Evolutionary conservation across 2,329 filamentous ascomycete species (phyloP).

Genomic region (Leptodontidium sp.): DNA sequence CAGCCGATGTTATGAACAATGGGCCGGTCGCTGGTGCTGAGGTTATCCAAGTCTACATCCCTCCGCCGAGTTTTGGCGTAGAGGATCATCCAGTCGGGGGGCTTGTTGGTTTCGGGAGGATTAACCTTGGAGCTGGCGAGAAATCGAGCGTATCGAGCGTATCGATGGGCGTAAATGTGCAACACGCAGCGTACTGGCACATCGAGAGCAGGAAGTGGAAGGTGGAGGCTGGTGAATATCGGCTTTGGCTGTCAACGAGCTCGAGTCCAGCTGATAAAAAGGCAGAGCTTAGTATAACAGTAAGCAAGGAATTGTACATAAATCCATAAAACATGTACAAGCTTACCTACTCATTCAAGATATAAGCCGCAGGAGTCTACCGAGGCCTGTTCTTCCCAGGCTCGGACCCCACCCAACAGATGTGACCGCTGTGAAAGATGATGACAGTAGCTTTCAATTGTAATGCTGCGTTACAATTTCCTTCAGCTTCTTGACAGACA

Average conservation of each 20-base stretch:
- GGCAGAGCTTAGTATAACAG: background rate
- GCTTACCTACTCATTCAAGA: too few species aligned
- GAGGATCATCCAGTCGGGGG: background rate
- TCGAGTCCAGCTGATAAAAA: conserved; percentile 3
- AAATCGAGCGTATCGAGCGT: background rate
- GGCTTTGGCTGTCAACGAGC: conserved; percentile 7
- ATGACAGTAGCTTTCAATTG: background rate
- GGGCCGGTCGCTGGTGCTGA: background rate
- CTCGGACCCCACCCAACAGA: too few species aligned
- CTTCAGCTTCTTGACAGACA: conserved; percentile 39
- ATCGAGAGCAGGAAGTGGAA: conserved; percentile 8
- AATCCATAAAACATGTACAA: background rate
- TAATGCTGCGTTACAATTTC: background rate
- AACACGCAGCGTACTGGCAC: conserved; percentile 1
- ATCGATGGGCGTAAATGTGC: background rate
- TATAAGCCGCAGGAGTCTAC: too few species aligned
- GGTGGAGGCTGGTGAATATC: conserved; percentile 6
- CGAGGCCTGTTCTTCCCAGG: too few species aligned
- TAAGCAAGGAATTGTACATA: background rate
- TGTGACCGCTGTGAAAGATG: background rate
- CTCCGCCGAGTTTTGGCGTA: background rate
- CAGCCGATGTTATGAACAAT: background rate
- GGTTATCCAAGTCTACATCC: background rate
- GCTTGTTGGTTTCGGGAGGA: conserved; percentile 1
- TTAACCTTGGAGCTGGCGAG: background rate